These are phyloP conservation scores for Claviceps fusiformis DNA, from an alignment of 2,329 filamentous ascomycete species.

Conservation along the genomic window DNA sequence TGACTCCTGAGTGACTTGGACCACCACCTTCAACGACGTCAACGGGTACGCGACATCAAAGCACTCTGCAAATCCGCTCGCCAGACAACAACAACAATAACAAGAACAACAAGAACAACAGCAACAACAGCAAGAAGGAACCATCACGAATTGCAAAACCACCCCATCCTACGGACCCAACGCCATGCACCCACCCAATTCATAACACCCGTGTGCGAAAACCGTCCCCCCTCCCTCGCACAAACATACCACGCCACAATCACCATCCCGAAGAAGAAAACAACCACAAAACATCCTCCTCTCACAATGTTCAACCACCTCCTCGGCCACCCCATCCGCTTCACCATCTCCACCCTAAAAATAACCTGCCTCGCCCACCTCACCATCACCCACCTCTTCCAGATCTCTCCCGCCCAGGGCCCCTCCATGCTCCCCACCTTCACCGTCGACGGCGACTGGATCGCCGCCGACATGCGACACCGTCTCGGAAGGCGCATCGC, in stretches of 20 bases:
- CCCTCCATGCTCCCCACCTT: conserved; percentile 88
- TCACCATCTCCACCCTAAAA: conserved; percentile 21
- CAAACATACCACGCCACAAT: background rate
- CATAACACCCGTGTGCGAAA: background rate
- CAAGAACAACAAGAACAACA: too few species aligned
- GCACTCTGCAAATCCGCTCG: too few species aligned
- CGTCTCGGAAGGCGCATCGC: conserved; percentile 49
- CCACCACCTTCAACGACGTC: too few species aligned
- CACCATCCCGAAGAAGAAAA: background rate
- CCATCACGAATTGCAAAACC: background rate
- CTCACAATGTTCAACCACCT: too few species aligned
- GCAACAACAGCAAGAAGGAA: background rate
- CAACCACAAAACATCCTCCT: too few species aligned
- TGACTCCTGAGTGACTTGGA: too few species aligned
- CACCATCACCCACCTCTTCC: conserved; percentile 46
- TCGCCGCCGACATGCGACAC: conserved; percentile 55
- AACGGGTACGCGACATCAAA: too few species aligned
- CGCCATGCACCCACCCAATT: background rate
- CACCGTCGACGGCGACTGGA: conserved; percentile 48
- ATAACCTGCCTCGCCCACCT: conserved; percentile 28
- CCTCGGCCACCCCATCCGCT: conserved; percentile 25
- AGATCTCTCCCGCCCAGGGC: conserved; percentile 47
- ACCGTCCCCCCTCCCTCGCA: background rate
- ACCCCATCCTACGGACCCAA: background rate
- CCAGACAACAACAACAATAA: too few species aligned